Conservation (phyloP, 2,329 filamentous ascomycete genomes). For the Neofusicoccum cordaticola region DNA sequence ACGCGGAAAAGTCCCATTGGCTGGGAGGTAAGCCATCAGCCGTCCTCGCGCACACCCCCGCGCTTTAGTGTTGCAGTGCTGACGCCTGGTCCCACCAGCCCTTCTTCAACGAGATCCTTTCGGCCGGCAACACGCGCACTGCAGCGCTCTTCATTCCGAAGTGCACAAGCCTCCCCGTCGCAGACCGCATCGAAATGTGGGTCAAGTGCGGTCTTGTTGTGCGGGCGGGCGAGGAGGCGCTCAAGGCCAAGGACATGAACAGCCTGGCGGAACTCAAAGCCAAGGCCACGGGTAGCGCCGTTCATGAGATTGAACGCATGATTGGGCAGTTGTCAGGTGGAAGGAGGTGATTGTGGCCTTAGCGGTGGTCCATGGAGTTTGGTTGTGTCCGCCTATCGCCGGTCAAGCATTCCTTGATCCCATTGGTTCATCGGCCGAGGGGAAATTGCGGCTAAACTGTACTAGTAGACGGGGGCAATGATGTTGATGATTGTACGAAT, state of each 20-base stretch:
- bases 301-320: constrained; percentile 80
- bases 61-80: background rate
- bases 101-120: constrained; percentile 85
- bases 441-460: constrained; percentile 3
- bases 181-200: constrained; percentile 84
- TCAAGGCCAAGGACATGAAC: constrained; percentile 74
- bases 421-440: background rate
- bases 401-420: background rate
- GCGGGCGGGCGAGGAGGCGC: constrained; percentile 88
- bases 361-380: background rate
- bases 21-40: constrained; percentile 61
- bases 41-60: no score
- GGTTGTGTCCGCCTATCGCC: constrained; percentile 5
- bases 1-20: constrained; percentile 85
- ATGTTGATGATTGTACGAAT: constrained; percentile 4
- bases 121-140: constrained; percentile 84
- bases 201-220: constrained; percentile 88
- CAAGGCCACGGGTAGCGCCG: constrained; percentile 67
- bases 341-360: background rate
- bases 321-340: constrained; percentile 48
- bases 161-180: constrained; percentile 67
- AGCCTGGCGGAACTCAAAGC: constrained; percentile 70
- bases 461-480: background rate
- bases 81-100: constrained; percentile 52
- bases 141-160: constrained; percentile 84